A percentile compares a stretch with the other conserved stretches of the same genome.
Conservation (phyloP, 139 green algal species). For the Spirogloea muscicola region DNA sequence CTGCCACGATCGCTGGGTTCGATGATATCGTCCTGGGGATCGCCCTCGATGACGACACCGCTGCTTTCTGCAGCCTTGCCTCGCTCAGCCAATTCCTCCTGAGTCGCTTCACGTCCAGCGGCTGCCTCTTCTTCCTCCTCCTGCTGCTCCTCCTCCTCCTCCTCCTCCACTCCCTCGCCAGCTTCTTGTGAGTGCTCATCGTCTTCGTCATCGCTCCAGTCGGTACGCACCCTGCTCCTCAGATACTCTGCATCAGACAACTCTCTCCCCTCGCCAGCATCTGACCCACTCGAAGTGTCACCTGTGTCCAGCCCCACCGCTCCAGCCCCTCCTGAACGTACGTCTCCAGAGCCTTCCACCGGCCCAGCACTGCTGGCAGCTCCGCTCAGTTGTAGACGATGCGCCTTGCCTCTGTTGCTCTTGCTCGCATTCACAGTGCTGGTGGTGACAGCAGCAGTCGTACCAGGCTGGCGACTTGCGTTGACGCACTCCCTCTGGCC, state of each 20-base stretch:
- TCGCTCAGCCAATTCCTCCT: neutral
- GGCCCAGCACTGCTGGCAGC: too few species aligned
- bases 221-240: constrained; percentile 58
- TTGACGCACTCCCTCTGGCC: neutral
- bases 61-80: too few species aligned
- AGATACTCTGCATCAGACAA: constrained; percentile 88
- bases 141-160: constrained; percentile 16
- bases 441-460: neutral
- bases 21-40: too few species aligned
- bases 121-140: neutral
- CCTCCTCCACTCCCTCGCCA: constrained; percentile 3
- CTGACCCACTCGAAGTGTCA: too few species aligned
- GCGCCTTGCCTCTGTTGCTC: too few species aligned
- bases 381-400: too few species aligned
- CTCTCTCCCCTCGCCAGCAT: too few species aligned
- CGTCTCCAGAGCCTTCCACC: too few species aligned
- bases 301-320: too few species aligned
- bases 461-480: neutral
- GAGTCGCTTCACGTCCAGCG: neutral
- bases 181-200: constrained; percentile 25
- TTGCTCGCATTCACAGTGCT: too few species aligned
- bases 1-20: neutral
- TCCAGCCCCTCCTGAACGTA: too few species aligned
- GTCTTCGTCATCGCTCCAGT: constrained; percentile 42
- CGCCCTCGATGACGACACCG: too few species aligned